Evolutionary conservation across 2,329 filamentous ascomycete species (phyloP).

Genomic region (Penicillium aurantiogriseum): DNA sequence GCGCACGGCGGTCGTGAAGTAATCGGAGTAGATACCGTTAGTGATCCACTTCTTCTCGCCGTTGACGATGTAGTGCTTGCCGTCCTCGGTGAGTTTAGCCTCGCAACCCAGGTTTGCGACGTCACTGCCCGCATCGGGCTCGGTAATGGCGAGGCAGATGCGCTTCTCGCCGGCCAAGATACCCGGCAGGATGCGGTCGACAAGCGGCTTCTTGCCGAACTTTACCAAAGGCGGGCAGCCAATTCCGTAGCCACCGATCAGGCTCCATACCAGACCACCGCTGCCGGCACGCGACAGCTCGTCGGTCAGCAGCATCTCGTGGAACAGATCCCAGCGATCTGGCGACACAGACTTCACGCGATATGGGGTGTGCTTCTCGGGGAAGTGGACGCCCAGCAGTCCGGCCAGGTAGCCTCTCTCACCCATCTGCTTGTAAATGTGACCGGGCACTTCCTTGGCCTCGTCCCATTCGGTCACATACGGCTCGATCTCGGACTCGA

Average conservation of each 20-base stretch:
- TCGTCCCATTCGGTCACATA: slow-evolving; percentile 96
- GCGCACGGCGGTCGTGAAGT: slow-evolving; percentile 94
- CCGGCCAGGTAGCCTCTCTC: slow-evolving; percentile 89
- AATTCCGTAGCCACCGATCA: slow-evolving; percentile 95
- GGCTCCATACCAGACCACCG: slow-evolving; percentile 94
- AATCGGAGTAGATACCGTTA: slow-evolving; percentile 94
- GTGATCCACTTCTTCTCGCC: slow-evolving; percentile 99
- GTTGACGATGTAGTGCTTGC: slow-evolving; percentile 99
- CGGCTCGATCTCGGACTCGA: slow-evolving; percentile 84
- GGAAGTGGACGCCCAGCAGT: slow-evolving; percentile 76
- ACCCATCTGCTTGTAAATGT: slow-evolving; percentile 94
- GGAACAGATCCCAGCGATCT: slow-evolving; percentile 97
- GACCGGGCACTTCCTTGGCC: slow-evolving; percentile 80
- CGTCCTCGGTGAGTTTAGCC: slow-evolving; percentile 89
- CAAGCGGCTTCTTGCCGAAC: slow-evolving; percentile 80
- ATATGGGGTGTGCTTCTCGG: slow-evolving; percentile 68
- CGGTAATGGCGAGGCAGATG: slow-evolving; percentile 95
- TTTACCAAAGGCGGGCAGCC: slow-evolving; percentile 88
- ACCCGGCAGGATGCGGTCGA: slow-evolving; percentile 83
- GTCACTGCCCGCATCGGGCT: slow-evolving; percentile 91
- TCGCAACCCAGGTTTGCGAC: slow-evolving; percentile 95
- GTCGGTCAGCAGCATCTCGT: slow-evolving; percentile 93
- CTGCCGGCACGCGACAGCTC: slow-evolving; percentile 86
- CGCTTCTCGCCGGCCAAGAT: slow-evolving; percentile 92
- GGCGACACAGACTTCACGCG: slow-evolving; percentile 73